Base-by-base conservation (phyloP, 2,329 filamentous ascomycete species). In the Fusarium drepaniforme region DNA sequence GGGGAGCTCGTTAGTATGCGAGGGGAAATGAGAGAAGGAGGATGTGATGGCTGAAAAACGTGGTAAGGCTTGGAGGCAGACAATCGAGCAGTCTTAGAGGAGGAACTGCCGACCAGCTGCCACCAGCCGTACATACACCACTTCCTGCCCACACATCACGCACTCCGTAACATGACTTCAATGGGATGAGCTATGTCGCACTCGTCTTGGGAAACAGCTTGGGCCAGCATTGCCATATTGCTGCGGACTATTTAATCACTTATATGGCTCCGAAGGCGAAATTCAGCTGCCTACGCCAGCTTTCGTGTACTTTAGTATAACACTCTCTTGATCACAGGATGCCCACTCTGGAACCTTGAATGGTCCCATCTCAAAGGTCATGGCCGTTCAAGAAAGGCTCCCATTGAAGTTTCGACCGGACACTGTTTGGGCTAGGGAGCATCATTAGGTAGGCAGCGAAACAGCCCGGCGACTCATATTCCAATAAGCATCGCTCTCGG, bases 101-200 rank as follows among this genome's bases (percentile, higher is more conserved):
- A 60, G 33, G 30, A 37, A 64, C 59, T 62, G 66, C 53, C 49
- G 21, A 63, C 51, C 72, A 74, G 72, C 72, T 70, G 72, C 42
- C 49, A 30, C 15, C 68, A 11, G 69, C 66, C 69, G 69, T 28
- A 28, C n/a, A 63, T 25, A 30, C 18, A 33, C 18, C 11, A 56
- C 28, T 56, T 49, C 40, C 49, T 51, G 18, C 21, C 21, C 49
- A 44, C 4, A 23, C 33, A 16, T 18, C 23, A 15, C 23, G 18
- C 25, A 23, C 61, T 56, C 28, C 28, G 51, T 30, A 56, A 56
- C 18, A 56, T 13, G 18, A 35, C 18, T 33, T 8, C 7, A 33
- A 35, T 30, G 12, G 49, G 9, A 53, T 33, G 15, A 13, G 16
- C n/a, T 13, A 16, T n/a, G 28, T 21, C 30, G 4, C 28, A 33